A percentile compares a stretch with the other conserved stretches of the same genome.
Conservation (phyloP, 2,329 filamentous ascomycete genomes). For the Tolypocladium amazonense region DNA sequence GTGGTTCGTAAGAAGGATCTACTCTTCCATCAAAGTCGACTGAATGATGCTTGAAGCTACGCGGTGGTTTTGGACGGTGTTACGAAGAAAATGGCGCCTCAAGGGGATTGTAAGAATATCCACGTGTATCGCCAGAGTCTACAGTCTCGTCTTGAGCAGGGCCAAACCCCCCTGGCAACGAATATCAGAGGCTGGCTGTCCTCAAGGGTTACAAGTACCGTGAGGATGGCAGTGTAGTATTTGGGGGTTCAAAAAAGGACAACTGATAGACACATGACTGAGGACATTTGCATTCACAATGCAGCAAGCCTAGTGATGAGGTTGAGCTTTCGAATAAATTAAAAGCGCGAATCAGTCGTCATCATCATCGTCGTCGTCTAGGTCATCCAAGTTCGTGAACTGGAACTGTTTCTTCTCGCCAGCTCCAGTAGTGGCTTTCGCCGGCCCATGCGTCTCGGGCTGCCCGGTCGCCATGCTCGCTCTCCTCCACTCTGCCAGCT, state of each 20-base stretch:
- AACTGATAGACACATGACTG: not conserved
- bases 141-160: not conserved
- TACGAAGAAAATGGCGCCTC: not conserved
- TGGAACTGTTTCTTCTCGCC: conserved; percentile 43
- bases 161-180: not conserved
- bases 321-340: not conserved
- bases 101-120: conserved; percentile 15
- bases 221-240: not conserved
- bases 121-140: not conserved
- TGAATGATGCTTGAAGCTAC: conserved; percentile 27
- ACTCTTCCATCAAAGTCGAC: conserved; percentile 96
- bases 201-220: not conserved
- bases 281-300: not conserved
- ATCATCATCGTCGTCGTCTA: conserved; percentile 35
- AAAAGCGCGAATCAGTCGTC: conserved; percentile 1
- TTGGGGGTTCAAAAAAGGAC: not conserved
- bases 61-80: not conserved
- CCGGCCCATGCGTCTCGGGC: conserved; percentile 13
- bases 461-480: conserved; percentile 21
- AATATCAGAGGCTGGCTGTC: not conserved
- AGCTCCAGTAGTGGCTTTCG: conserved; percentile 13
- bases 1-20: conserved; percentile 90
- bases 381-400: conserved; percentile 42
- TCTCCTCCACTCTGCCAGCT: conserved; percentile 29
- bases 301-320: not conserved